A percentile compares a stretch with the other conserved stretches of the same genome.
Evolutionary conservation across 73 alveolate species (phyloP).

Genomic region (Blepharisma stoltei): DNA sequence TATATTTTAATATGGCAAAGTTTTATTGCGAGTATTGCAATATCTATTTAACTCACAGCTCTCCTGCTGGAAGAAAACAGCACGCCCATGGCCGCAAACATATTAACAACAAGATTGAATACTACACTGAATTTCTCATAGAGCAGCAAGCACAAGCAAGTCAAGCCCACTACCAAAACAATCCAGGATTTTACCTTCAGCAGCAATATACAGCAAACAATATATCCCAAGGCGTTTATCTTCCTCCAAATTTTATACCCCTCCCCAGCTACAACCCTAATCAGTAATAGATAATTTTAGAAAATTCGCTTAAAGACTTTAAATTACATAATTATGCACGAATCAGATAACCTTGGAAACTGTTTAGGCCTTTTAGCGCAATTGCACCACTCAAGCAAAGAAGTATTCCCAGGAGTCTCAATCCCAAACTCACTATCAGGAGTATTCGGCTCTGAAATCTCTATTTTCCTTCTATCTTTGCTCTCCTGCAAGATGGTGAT

Average conservation of each 20-base stretch:
- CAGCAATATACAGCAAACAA: conserved; percentile 23
- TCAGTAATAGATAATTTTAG: too few species aligned
- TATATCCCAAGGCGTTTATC: conserved; percentile 27
- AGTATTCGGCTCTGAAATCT: too few species aligned
- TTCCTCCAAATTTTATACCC: conserved; percentile 20
- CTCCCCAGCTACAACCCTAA: background rate
- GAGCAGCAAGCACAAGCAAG: conserved; percentile 56
- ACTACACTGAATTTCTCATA: conserved; percentile 88
- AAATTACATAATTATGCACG: too few species aligned
- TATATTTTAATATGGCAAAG: conserved; percentile 91
- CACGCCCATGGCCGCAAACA: conserved; percentile 98
- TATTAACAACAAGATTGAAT: conserved; percentile 95
- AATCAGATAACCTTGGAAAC: too few species aligned
- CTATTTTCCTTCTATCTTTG: too few species aligned
- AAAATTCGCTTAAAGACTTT: too few species aligned
- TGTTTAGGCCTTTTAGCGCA: too few species aligned
- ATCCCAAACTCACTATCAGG: too few species aligned
- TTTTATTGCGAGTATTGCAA: conserved; percentile 99
- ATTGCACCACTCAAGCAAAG: too few species aligned
- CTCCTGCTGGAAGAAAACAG: conserved; percentile 98
- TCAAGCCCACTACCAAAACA: conserved; percentile 8
- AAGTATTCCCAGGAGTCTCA: too few species aligned
- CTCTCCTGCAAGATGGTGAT: too few species aligned
- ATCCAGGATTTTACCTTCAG: conserved; percentile 15
- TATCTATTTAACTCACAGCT: conserved; percentile 94